Evolutionary conservation across 2,329 filamentous ascomycete species (phyloP), one percentile per base, ranked within the genome.

Genomic region (Beauveria caledonica): DNA sequence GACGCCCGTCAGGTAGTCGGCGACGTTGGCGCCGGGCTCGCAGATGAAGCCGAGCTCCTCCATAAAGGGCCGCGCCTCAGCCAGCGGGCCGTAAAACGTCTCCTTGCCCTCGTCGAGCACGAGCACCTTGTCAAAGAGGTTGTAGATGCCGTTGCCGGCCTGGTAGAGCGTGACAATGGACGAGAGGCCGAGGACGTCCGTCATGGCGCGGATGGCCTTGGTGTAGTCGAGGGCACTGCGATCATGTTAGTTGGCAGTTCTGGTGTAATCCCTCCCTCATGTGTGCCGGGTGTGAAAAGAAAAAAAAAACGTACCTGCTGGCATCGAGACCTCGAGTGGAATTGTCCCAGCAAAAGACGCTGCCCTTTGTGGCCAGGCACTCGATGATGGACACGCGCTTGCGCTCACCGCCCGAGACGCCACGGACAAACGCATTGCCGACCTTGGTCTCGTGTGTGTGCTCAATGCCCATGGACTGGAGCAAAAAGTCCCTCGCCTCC

Each of bases 381-480:
- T 90, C 87, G 4, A 86, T 81, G 56, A 90, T 87, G 1, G 84
- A 87, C 0, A 89, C 85, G 64, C 86, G 80, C 71, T 89, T 89
- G 6, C 86, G 73, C 69, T 89, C 86, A 33, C 87, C 86, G 29
- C 86, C 86, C 17, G 82, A 86, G 0, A 89, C 84, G 65, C 87
- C 86, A 3, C 86, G 79, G 0, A 88, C 77, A 62, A 80, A 87
- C 42, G 84, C 84, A 62, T 89, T 82, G 1, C 87, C 87, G 5
- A 89, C 84, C 66, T 85, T 87, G 5, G 87, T 90, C 27, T 86
- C 78, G 15, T 75, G 65, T 0, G 85, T 87, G 65, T 88, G 85
- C 5, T 72, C 72, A 25, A 87, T 85, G 0, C 78, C 73, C 76
- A 86, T 79, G 0, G 81, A 80, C 59, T 79, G 71, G 1, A 87